Conservation (phyloP, 2,329 filamentous ascomycete species). For the Conoideocrella luteorostrata region DNA sequence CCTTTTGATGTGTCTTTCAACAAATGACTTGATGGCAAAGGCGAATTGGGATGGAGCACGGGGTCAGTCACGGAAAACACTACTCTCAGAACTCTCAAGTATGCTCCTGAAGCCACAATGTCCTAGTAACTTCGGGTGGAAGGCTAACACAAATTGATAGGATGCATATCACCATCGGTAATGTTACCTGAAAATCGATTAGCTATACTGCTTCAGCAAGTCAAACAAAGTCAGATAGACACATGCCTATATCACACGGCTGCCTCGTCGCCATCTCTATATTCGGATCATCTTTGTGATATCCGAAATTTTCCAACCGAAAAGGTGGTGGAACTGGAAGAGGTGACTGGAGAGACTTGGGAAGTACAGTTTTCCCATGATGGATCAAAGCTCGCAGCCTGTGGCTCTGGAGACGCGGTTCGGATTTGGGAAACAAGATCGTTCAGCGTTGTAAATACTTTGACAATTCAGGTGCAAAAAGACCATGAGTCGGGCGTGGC, state of each 20-base stretch:
- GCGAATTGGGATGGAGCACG: conserved; percentile 80
- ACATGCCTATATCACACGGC: conserved; percentile 87
- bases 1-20: conserved; percentile 79
- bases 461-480: conserved; percentile 32
- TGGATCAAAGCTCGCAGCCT: conserved; percentile 74
- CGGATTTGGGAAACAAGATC: conserved; percentile 74
- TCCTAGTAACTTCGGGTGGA: neutral
- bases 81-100: conserved; percentile 83
- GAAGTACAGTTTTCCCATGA: conserved; percentile 85
- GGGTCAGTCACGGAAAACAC: conserved; percentile 63
- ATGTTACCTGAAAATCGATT: conserved; percentile 94
- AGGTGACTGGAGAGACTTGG: conserved; percentile 83
- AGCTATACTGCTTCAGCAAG: conserved; percentile 70
- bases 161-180: conserved; percentile 87
- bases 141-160: conserved; percentile 34
- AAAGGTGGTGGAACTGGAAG: conserved; percentile 60
- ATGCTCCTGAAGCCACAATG: conserved; percentile 25
- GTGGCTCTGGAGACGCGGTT: conserved; percentile 67
- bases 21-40: conserved; percentile 68
- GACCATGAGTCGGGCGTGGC: conserved; percentile 68
- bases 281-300: conserved; percentile 82
- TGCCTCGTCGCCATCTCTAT: conserved; percentile 70
- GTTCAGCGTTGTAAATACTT: conserved; percentile 56
- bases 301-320: conserved; percentile 71
- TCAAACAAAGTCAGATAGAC: conserved; percentile 77